These are phyloP conservation scores for Chrysophaeum taylorii DNA, from an alignment of 352 stramenopile genomes.

Conservation along the genomic window DNA sequence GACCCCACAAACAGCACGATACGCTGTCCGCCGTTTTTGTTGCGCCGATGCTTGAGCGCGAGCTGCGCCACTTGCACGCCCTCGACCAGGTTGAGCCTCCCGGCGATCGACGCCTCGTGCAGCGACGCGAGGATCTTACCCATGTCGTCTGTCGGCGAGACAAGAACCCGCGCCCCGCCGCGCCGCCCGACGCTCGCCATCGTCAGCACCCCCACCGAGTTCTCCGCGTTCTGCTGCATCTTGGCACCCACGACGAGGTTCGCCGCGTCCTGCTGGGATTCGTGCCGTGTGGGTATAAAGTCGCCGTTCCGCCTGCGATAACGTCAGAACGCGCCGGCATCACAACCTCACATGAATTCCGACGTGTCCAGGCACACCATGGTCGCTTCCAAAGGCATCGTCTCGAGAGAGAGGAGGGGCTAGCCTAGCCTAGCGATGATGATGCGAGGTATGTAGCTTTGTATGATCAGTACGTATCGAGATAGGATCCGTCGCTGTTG, in stretches of 20 bases:
- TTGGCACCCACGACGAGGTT: constrained; percentile 93
- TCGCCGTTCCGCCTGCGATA: constrained; percentile 82
- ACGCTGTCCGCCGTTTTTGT: constrained; percentile 86
- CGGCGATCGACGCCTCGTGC: constrained; percentile 68
- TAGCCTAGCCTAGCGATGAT: too few relatives aligned
- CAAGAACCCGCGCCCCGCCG: constrained; percentile 75
- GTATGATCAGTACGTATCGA: constrained; percentile 25
- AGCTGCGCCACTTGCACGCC: constrained; percentile 88
- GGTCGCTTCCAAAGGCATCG: constrained; percentile 62
- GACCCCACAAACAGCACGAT: constrained; percentile 93
- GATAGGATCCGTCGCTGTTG: constrained; percentile 26
- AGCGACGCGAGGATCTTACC: constrained; percentile 88
- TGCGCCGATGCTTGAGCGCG: constrained; percentile 93
- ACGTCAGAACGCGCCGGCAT: neutral
- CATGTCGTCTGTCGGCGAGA: constrained; percentile 93
- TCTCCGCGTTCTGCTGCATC: constrained; percentile 94
- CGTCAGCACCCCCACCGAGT: constrained; percentile 88
- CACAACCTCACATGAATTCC: constrained; percentile 70
- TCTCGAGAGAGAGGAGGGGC: too few relatives aligned
- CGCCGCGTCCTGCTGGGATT: constrained; percentile 93
- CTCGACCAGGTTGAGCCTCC: constrained; percentile 81
- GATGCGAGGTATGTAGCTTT: too few relatives aligned
- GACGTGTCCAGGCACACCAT: constrained; percentile 90
- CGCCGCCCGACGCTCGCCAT: constrained; percentile 72
- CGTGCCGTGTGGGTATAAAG: constrained; percentile 92